Base-by-base conservation (phyloP, 768 basidiomycete species). In the Auricularia sp. region DNA sequence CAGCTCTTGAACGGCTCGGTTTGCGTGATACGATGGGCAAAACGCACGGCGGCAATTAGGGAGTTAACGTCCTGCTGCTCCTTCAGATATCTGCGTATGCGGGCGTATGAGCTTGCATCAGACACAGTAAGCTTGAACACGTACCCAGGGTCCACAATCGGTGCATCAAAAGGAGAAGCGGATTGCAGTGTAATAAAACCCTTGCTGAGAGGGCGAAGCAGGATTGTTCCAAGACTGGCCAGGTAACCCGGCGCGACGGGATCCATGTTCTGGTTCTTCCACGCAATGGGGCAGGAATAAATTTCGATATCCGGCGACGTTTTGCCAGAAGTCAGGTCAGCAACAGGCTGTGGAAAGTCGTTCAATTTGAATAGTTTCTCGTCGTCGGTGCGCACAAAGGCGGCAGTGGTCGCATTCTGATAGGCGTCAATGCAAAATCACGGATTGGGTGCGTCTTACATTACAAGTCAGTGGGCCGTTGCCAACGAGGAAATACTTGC, bases 71-170 rank as follows among this genome's bases (percentile, higher is more conserved):
- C 47, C 11, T 51, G 47, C 47, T 51, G 47, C 47, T 51, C 47
- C 47, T 16, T 5, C 5, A 51, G 47, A 18, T 51, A 51, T 10
- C 47, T 51, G 16, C 47, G 14, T 51, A 8, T 42, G 39, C 29
- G 29, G 29, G 29, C 29, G 47, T 18, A 18, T 51, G 5, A 51
- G 21, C 21, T 18, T 21, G 18, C 21, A 6, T 51, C 47, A 51
- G 21, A 51, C 14, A 18, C 11, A 6, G 21, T 5, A n/a, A 36
- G 29, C n/a, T n/a, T 34, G 10, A 23, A 61, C 7, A 68, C 77
- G 6, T 62, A 78, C 79, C 74, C 74, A 21, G 81, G 81, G 64
- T 82, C 77, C 16, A 82, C 75, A 39, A 76, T n/a, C 0, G 81
- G 81, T 1, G 70, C 62, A 10, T 80, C 79, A 68, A 73, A 74